phyloP scores from a whole-genome alignment of 2,329 filamentous ascomycete species.

The Thielaviopsis populi region DNA sequence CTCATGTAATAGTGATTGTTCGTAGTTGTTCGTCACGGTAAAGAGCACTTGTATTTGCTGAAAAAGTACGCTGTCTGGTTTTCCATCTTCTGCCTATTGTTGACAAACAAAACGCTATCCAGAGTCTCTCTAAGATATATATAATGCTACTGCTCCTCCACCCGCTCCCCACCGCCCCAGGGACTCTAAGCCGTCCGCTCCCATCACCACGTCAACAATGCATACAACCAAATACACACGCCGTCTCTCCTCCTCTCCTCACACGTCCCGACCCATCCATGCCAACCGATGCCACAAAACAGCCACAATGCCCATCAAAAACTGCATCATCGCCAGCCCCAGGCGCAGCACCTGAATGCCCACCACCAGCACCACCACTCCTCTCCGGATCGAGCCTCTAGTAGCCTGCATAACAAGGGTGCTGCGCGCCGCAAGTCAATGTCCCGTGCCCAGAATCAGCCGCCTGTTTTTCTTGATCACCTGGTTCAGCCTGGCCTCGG shows the following conservation, averaged over 20 bases:
- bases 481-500: constrained; percentile 46
- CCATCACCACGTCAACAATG: too few species aligned
- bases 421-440: constrained; percentile 17
- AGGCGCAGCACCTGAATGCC: constrained; percentile 18
- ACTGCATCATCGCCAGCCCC: constrained; percentile 17
- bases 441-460: constrained; percentile 29
- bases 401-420: constrained; percentile 16
- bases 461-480: constrained; percentile 45
- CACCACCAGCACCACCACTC: constrained; percentile 17
- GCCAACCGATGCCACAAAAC: constrained; percentile 14
- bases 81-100: too few species aligned
- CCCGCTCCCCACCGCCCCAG: too few species aligned
- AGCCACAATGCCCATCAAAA: constrained; percentile 17
- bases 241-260: neutral
- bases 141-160: too few species aligned
- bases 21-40: neutral
- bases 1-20: neutral
- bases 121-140: too few species aligned
- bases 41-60: neutral
- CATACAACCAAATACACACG: neutral
- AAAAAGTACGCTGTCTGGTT: neutral
- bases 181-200: too few species aligned
- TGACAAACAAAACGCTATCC: too few species aligned
- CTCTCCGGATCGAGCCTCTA: constrained; percentile 15
- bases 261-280: neutral